A percentile compares a stretch with the other conserved stretches of the same genome.
Evolutionary conservation across 2,329 filamentous ascomycete genomes (phyloP).

Genomic region (Akanthomyces dipterigenus): DNA sequence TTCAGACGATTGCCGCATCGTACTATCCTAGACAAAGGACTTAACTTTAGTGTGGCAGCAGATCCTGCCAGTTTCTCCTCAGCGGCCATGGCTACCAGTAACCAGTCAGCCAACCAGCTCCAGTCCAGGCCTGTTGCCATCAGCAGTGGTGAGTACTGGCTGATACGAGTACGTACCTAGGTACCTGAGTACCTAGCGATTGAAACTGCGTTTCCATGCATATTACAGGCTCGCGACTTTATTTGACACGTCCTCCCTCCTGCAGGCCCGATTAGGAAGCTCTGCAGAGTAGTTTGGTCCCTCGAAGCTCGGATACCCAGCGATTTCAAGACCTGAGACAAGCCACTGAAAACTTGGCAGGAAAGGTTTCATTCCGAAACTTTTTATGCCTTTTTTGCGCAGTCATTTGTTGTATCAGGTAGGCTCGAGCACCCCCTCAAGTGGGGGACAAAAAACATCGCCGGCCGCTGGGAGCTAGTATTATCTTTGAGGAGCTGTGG

Average conservation of each 20-base stretch:
- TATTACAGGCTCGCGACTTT: too few species aligned
- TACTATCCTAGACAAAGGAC: neutral
- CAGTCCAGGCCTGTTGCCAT: neutral
- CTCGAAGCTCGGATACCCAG: neutral
- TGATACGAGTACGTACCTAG: too few species aligned
- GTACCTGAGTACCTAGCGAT: too few species aligned
- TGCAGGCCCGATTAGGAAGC: slow-evolving; percentile 3
- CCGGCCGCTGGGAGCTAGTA: too few species aligned
- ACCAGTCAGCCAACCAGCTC: neutral
- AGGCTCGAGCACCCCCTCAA: neutral
- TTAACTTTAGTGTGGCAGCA: neutral
- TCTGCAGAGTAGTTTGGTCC: neutral
- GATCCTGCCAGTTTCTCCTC: neutral
- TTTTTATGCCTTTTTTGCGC: neutral
- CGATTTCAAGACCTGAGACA: neutral
- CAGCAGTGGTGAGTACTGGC: neutral
- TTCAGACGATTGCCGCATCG: neutral
- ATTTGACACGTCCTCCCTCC: too few species aligned
- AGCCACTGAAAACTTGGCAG: neutral
- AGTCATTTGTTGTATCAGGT: slow-evolving; percentile 5
- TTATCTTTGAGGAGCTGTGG: too few species aligned
- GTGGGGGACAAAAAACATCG: too few species aligned
- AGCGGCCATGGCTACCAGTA: neutral
- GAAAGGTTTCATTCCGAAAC: neutral
- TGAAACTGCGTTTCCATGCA: neutral